Evolutionary conservation across 2,329 filamentous ascomycete genomes (phyloP), one percentile per base, ranked within the genome.

Genomic region (Coleophoma cylindrospora): DNA sequence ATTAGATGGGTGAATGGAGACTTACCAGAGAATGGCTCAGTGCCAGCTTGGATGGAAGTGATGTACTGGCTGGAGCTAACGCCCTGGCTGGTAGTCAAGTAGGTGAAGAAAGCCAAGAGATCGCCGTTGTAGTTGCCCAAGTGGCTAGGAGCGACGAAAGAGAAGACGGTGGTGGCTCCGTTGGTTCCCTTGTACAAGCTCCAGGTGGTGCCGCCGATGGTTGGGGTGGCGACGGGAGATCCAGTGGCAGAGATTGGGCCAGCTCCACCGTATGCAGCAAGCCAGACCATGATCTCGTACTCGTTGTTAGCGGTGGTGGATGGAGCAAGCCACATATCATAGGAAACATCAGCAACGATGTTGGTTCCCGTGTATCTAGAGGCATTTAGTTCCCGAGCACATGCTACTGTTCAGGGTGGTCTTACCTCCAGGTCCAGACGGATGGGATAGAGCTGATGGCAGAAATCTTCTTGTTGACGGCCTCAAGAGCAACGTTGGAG

Each of bases 221-320:
- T 78, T 10, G 75, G 69, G 1, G 72, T 79, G 3, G 75, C 79
- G 56, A 83, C 71, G 4, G 77, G 57, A 15, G 67, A 32, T 45
- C 79, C 79, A 41, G 71, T 74, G 48, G 68, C 64, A 44, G 72
- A 74, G 59, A 84, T 80, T 21, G 79, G 77, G 2, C 78, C 78
- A 2, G 77, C 78, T 47, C 75, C 74, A 21, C 76, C 79, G 43
- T 81, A 67, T 34, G 76, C 75, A 4, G 48, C 74, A 22, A 80
- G 67, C 81, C 82, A 86, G 56, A 86, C 74, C 82, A 86, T 86
- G 58, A 85, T 70, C 66, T 85, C 82, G 60, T 80, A 83, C 1
- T 77, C 70, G 21, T 72, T 62, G 43, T 70, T 73, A 32, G 66
- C 65, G 5, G 49, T 50, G 19, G 70, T 70, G n/a, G 80, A 80